A percentile compares a stretch with the other conserved stretches of the same genome.
Evolutionary conservation across 495 filamentous ascomycete species (phyloP).

Genomic region (Pyrenula massariospora): DNA sequence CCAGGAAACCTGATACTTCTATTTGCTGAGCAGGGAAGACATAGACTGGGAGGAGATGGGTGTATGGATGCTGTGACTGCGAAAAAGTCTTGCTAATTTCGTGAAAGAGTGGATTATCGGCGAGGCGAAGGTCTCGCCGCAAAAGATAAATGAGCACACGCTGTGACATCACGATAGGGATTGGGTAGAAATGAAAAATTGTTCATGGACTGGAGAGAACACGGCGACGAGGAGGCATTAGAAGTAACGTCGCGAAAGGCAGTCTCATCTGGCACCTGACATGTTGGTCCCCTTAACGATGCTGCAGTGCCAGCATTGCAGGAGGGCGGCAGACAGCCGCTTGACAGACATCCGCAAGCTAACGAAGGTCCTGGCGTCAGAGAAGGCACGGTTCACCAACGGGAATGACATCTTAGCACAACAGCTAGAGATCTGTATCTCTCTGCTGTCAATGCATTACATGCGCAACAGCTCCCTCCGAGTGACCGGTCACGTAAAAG

Average conservation of each 20-base stretch:
- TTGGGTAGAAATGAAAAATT: background rate
- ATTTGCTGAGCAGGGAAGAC: slow-evolving; percentile 53
- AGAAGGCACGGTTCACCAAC: background rate
- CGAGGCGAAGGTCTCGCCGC: slow-evolving; percentile 53
- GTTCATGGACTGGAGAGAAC: background rate
- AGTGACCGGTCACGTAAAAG: background rate
- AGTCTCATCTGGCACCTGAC: background rate
- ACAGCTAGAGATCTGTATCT: background rate
- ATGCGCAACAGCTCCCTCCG: background rate
- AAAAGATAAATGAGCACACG: slow-evolving; percentile 48
- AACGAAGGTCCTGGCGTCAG: background rate
- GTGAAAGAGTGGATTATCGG: slow-evolving; percentile 56
- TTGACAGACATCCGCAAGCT: background rate
- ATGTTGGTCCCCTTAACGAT: background rate
- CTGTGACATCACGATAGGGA: slow-evolving; percentile 7
- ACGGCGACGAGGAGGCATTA: background rate
- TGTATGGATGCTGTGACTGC: slow-evolving; percentile 37
- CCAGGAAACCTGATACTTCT: slow-evolving; percentile 58
- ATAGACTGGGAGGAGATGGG: slow-evolving; percentile 55
- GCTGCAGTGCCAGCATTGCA: background rate
- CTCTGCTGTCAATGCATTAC: background rate
- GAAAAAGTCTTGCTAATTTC: slow-evolving; percentile 27
- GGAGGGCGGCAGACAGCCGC: background rate
- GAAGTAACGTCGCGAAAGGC: background rate
- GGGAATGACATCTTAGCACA: background rate